Conservation (phyloP, 1,284 basidiomycete genomes). For the Naganishia liquefaciens region DNA sequence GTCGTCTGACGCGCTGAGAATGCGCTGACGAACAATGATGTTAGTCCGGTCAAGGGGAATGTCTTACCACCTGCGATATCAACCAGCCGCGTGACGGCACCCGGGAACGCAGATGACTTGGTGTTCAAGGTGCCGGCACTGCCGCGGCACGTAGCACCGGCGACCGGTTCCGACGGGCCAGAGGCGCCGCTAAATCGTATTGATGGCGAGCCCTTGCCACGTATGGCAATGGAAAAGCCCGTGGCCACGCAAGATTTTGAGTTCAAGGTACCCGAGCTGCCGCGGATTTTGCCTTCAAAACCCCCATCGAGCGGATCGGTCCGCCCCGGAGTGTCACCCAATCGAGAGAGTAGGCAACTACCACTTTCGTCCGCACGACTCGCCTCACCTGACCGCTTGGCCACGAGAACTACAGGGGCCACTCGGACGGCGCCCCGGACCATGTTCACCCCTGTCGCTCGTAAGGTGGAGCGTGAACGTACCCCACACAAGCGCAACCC, state of each 20-base stretch:
- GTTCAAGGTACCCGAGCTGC: slow-evolving; percentile 24
- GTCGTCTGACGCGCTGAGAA: too few relatives aligned
- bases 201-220: neutral
- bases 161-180: too few relatives aligned
- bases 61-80: neutral
- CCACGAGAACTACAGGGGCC: neutral
- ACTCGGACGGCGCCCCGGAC: neutral
- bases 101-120: neutral
- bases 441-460: neutral
- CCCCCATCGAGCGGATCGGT: too few relatives aligned
- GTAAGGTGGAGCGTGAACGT: neutral
- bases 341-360: too few relatives aligned
- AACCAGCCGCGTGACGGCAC: neutral
- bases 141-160: neutral
- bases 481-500: neutral
- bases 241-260: neutral
- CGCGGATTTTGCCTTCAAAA: neutral
- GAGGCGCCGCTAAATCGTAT: too few relatives aligned
- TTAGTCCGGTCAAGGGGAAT: slow-evolving; percentile 13
- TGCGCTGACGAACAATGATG: neutral
- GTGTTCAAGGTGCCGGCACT: slow-evolving; percentile 19
- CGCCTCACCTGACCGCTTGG: neutral
- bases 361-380: neutral
- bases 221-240: neutral
- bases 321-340: too few relatives aligned